Percentiles rank a stretch among this genome's conserved stretches.
phyloP scores from a whole-genome alignment of 2,329 filamentous ascomycete species.

The Aureobasidium sp. region DNA sequence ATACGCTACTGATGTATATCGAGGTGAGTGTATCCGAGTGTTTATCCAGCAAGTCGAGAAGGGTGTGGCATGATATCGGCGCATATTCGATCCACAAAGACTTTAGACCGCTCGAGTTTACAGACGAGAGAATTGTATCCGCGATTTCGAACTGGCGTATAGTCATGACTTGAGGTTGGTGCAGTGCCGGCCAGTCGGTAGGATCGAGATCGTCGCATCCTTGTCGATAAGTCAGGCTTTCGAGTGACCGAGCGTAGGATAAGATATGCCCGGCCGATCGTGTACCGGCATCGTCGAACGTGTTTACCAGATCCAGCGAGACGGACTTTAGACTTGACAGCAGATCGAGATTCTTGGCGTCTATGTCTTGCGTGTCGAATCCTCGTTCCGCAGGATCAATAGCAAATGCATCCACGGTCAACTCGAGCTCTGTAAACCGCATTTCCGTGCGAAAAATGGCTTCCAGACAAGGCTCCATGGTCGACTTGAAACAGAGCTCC shows the following conservation, averaged over 20 bases:
- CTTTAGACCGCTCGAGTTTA: background rate
- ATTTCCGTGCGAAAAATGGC: slow-evolving; percentile 3
- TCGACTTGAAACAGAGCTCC: slow-evolving; percentile 7
- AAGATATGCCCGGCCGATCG: background rate
- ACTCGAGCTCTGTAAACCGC: background rate
- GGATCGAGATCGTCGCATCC: background rate
- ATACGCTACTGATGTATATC: background rate
- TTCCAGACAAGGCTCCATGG: slow-evolving; percentile 5
- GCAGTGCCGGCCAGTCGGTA: background rate
- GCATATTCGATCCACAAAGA: background rate
- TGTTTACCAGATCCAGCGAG: background rate
- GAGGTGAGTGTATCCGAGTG: background rate
- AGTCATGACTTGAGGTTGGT: background rate
- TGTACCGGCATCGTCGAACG: background rate
- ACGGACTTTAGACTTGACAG: background rate
- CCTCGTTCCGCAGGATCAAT: background rate
- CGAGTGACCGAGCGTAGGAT: background rate
- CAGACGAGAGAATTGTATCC: background rate
- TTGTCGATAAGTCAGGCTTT: background rate
- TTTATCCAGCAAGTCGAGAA: background rate
- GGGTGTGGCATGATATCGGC: background rate
- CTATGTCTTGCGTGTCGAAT: background rate
- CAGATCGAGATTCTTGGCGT: background rate
- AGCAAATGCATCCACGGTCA: background rate
- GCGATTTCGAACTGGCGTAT: background rate